These are phyloP conservation scores for Linum tenue DNA, from an alignment of 345 rosid species.

Conservation along the genomic window DNA sequence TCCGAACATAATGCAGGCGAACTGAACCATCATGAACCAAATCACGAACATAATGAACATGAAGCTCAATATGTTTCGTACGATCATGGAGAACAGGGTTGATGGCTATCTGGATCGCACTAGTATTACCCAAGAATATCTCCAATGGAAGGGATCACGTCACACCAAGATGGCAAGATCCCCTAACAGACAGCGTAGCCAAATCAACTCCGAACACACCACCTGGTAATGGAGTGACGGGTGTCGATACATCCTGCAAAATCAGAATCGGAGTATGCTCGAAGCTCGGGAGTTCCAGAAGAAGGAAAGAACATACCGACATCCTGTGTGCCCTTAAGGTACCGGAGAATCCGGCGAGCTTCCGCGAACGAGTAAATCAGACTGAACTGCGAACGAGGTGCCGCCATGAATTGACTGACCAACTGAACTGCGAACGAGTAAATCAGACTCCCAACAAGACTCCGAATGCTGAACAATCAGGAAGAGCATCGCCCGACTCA, in stretches of 20 bases:
- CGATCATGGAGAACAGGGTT: background rate
- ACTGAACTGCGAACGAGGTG: background rate
- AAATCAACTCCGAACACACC: background rate
- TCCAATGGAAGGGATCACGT: no score
- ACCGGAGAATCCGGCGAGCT: background rate
- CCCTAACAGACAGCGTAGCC: background rate
- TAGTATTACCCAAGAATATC: background rate
- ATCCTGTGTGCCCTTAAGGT: background rate
- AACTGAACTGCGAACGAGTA: background rate
- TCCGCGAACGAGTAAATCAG: no score
- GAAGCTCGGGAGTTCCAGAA: background rate
- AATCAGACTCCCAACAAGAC: background rate
- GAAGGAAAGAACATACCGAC: background rate
- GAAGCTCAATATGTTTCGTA: background rate
- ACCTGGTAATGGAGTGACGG: background rate
- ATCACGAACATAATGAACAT: background rate
- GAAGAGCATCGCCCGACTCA: background rate
- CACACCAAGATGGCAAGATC: background rate
- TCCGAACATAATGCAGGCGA: background rate
- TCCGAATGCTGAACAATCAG: background rate
- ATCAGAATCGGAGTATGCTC: no score
- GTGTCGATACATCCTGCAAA: background rate
- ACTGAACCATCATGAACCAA: background rate
- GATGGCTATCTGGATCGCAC: background rate
- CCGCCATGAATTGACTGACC: background rate